Evolutionary conservation across 306 rosid species (phyloP).

Genomic region (Carpinus fangiana): DNA sequence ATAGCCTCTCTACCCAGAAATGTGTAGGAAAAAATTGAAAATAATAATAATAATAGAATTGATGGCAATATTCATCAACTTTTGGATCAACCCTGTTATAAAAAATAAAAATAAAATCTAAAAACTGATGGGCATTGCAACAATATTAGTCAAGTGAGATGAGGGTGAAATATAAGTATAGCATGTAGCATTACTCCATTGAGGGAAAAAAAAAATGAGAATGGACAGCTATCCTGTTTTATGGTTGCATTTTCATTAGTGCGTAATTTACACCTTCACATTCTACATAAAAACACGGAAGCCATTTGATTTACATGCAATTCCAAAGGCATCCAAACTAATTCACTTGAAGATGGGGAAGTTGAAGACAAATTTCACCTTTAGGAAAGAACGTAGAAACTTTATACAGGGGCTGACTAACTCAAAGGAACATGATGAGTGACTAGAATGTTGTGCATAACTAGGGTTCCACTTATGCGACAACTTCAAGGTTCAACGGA

Average conservation of each 20-base stretch:
- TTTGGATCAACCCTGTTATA: too few relatives aligned
- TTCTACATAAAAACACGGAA: background rate
- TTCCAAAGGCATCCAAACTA: background rate
- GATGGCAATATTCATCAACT: too few relatives aligned
- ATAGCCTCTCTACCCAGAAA: too few relatives aligned
- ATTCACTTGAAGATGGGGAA: background rate
- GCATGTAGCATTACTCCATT: too few relatives aligned
- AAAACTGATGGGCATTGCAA: too few relatives aligned
- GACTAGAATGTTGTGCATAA: conserved; percentile 9
- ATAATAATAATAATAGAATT: too few relatives aligned
- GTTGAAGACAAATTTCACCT: background rate
- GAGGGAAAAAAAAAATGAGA: background rate
- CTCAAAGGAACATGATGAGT: background rate
- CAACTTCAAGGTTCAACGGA: conserved; percentile 32
- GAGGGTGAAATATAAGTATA: too few relatives aligned
- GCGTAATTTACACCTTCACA: background rate
- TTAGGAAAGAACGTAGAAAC: conserved; percentile 13
- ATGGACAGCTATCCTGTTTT: background rate
- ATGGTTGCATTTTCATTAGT: background rate
- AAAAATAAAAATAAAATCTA: too few relatives aligned
- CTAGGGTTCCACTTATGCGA: conserved; percentile 27
- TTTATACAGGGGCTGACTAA: conserved; percentile 12
- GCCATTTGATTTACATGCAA: background rate
- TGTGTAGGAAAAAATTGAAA: too few relatives aligned
- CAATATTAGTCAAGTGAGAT: too few relatives aligned